A percentile compares a stretch with the other conserved stretches of the same genome.
Conservation (phyloP, 441 rosid species). For the Oxalis stricta region DNA sequence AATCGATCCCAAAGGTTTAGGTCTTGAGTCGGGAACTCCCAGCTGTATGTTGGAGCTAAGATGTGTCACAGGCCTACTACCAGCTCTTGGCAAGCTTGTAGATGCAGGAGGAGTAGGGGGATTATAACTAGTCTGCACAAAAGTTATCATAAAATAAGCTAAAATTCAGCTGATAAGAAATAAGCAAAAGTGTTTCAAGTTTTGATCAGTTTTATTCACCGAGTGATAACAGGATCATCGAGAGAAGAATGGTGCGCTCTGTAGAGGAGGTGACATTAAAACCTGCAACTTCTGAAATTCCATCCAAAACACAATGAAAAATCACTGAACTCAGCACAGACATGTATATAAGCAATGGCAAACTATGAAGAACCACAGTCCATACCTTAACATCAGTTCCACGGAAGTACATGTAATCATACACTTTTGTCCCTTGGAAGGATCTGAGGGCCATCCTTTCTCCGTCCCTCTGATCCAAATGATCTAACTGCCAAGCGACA, state of each 20-base stretch:
- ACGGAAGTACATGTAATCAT: constrained; percentile 18
- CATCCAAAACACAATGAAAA: not conserved
- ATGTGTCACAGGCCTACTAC: constrained; percentile 2
- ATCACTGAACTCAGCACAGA: not conserved
- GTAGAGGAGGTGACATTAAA: constrained; percentile 8
- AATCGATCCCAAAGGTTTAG: too few species aligned
- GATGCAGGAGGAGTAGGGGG: constrained; percentile 5
- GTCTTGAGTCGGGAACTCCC: constrained; percentile 1
- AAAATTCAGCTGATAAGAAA: not conserved
- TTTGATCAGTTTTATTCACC: constrained; percentile 1
- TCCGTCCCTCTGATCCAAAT: constrained; percentile 21
- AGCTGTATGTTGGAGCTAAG: constrained; percentile 3
- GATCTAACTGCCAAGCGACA: constrained; percentile 13
- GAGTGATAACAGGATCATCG: constrained; percentile 17
- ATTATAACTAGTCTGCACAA: constrained; percentile 10
- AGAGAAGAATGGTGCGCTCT: constrained; percentile 5
- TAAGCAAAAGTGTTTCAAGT: not conserved
- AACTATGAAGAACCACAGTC: too few species aligned
- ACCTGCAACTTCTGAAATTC: constrained; percentile 13
- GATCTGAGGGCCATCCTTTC: constrained; percentile 15
- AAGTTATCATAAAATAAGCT: not conserved
- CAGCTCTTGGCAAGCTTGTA: constrained; percentile 5
- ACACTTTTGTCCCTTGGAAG: constrained; percentile 15
- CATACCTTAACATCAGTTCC: constrained; percentile 21
- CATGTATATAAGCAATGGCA: too few species aligned